These are phyloP conservation scores for Amanita subjunquillea DNA, from an alignment of 768 basidiomycete species.

Conservation along the genomic window DNA sequence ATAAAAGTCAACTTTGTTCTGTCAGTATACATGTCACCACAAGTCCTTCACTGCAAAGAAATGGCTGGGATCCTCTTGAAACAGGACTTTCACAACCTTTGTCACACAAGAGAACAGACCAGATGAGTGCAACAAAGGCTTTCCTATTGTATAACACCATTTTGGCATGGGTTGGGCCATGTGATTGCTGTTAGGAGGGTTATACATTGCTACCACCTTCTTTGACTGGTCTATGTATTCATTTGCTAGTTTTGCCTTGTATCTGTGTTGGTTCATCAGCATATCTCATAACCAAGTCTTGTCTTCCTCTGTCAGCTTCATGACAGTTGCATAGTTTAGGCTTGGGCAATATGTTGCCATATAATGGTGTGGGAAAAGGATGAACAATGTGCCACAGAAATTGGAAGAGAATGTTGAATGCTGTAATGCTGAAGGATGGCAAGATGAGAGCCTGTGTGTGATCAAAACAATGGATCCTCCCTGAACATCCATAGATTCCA, in stretches of 20 bases:
- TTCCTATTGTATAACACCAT: conserved; percentile 1
- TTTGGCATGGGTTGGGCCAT: not conserved
- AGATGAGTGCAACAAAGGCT: not conserved
- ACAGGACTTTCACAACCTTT: not conserved
- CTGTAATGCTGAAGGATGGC: not conserved
- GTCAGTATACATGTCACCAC: not conserved
- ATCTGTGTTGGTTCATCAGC: not conserved
- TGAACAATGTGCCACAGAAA: not conserved
- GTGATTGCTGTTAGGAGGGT: not conserved
- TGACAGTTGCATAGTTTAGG: not conserved
- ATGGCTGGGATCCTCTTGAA: not conserved
- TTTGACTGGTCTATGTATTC: not conserved
- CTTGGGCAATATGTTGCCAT: too few species aligned
- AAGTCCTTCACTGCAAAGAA: not conserved
- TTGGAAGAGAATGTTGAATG: not conserved
- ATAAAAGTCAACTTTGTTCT: not conserved
- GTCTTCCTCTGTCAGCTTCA: not conserved
- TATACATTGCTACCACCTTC: not conserved
- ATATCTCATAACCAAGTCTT: not conserved
- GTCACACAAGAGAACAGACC: conserved; percentile 1
- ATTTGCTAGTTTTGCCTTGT: not conserved
- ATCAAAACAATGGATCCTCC: not conserved
- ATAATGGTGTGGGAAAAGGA: too few species aligned
- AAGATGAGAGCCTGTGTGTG: not conserved
- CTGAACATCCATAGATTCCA: not conserved